A percentile compares a stretch with the other conserved stretches of the same genome.
Conservation (phyloP, 306 rosid genomes). For the Trifolium pratense region DNA sequence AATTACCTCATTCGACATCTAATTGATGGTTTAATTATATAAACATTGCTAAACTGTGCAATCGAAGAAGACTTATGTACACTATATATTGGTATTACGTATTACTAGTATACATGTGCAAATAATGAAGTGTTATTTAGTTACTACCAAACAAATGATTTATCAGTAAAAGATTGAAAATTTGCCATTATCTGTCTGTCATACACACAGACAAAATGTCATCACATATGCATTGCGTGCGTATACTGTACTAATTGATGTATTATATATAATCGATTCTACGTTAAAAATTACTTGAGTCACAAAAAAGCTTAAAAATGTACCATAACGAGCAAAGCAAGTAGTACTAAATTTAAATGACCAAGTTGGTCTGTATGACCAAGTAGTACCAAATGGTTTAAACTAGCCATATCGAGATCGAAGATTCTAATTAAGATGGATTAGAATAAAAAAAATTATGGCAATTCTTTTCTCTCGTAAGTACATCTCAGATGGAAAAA, state of each 20-base stretch:
- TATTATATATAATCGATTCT: neutral
- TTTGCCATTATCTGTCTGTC: neutral
- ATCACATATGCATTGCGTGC: neutral
- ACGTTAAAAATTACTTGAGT: too few relatives aligned
- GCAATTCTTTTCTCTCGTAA: too few relatives aligned
- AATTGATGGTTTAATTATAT: neutral
- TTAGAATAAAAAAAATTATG: too few relatives aligned
- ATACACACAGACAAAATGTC: neutral
- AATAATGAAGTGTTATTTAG: neutral
- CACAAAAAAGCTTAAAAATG: neutral
- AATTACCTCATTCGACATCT: neutral
- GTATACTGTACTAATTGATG: neutral
- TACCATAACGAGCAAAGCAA: neutral
- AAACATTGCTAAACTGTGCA: neutral
- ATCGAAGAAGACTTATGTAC: neutral
- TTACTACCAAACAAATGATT: neutral
- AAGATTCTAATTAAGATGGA: too few relatives aligned
- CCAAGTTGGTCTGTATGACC: neutral
- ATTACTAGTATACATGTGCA: neutral
- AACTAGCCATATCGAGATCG: too few relatives aligned
- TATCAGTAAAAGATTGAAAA: neutral
- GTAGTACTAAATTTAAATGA: neutral
- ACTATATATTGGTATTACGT: neutral
- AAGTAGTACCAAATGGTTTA: too few relatives aligned
- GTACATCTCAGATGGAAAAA: too few relatives aligned